Conservation (phyloP, 2,329 filamentous ascomycete species). For the Akanthomyces dipterigenus region DNA sequence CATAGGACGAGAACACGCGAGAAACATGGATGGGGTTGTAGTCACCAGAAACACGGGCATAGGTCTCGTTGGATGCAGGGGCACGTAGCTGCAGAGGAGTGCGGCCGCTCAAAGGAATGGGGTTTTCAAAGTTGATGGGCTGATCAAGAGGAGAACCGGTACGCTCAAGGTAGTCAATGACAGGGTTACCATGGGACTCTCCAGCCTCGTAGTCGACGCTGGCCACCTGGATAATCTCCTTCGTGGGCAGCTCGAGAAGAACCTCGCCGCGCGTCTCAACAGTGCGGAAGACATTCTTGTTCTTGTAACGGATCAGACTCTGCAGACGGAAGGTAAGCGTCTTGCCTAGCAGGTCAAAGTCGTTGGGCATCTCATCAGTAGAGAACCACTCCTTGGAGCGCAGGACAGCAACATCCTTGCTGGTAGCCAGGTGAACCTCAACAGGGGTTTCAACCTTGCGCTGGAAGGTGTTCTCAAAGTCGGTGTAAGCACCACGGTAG, state of each 20-base stretch:
- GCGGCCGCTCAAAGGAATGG: constrained; percentile 91
- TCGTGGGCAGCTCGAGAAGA: constrained; percentile 86
- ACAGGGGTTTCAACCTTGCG: constrained; percentile 93
- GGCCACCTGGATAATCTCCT: constrained; percentile 96
- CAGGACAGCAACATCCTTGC: constrained; percentile 87
- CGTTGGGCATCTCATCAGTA: constrained; percentile 60
- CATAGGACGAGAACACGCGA: constrained; percentile 91
- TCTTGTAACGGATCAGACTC: constrained; percentile 89
- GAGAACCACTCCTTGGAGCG: constrained; percentile 98
- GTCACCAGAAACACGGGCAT: constrained; percentile 93
- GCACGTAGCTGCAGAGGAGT: constrained; percentile 82
- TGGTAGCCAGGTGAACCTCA: constrained; percentile 79
- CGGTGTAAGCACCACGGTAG: constrained; percentile 86
- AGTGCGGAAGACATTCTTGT: constrained; percentile 82
- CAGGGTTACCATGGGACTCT: constrained; percentile 88
- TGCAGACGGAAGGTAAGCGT: constrained; percentile 94
- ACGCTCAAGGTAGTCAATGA: constrained; percentile 90
- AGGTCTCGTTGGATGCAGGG: constrained; percentile 94
- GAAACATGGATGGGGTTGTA: constrained; percentile 99
- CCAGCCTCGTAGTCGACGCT: constrained; percentile 93
- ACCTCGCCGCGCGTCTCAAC: constrained; percentile 92
- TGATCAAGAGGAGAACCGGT: constrained; percentile 91
- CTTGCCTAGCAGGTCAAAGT: constrained; percentile 83
- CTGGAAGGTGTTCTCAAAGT: constrained; percentile 98
- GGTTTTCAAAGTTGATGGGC: constrained; percentile 93